Evolutionary conservation across 768 basidiomycete species (phyloP).

Genomic region (Cystobasidium tubakii): DNA sequence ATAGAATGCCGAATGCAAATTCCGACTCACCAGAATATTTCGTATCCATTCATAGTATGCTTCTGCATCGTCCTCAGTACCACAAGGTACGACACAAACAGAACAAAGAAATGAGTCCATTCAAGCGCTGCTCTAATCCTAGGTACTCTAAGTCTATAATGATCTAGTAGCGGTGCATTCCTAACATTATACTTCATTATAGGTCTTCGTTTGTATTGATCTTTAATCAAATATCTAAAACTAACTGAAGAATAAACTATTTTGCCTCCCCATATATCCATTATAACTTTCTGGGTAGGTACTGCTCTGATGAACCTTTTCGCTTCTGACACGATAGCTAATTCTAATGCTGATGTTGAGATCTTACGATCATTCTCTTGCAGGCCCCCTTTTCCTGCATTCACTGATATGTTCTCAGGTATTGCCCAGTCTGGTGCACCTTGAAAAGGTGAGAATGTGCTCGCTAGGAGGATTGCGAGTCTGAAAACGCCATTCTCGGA

Average conservation of each 20-base stretch:
- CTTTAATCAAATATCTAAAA: conserved; percentile 64
- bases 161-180: conserved; percentile 44
- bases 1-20: not conserved
- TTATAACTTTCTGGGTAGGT: conserved; percentile 77
- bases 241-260: conserved; percentile 49
- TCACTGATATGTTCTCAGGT: not conserved
- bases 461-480: conserved; percentile 14
- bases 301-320: conserved; percentile 78
- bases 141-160: conserved; percentile 44
- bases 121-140: conserved; percentile 42
- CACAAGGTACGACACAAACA: conserved; percentile 43
- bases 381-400: not conserved
- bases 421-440: conserved; percentile 33
- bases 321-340: conserved; percentile 78
- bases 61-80: conserved; percentile 35
- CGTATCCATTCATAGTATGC: conserved; percentile 24
- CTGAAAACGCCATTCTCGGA: conserved; percentile 24
- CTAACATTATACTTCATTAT: conserved; percentile 59
- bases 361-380: conserved; percentile 17
- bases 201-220: conserved; percentile 76
- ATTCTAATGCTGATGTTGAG: conserved; percentile 50
- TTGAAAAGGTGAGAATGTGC: conserved; percentile 29
- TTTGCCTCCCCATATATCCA: conserved; percentile 69
- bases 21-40: conserved; percentile 22
- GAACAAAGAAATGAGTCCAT: conserved; percentile 36